Conservation (phyloP, 2,329 filamentous ascomycete species). For the Dichotomopilus funicola region DNA sequence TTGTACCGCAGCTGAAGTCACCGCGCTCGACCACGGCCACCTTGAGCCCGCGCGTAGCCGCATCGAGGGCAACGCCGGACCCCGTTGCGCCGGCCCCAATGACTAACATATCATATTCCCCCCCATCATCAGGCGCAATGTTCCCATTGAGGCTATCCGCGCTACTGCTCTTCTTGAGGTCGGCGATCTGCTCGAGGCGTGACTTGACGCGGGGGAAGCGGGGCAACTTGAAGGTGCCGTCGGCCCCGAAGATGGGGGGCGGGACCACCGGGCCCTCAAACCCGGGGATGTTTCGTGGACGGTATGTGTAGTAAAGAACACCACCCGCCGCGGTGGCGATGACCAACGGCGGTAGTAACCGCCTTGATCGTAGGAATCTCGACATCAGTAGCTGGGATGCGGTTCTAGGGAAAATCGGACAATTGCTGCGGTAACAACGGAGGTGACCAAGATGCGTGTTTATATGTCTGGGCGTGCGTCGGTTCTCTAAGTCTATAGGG, state of each 20-base stretch:
- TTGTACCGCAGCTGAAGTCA: constrained; percentile 75
- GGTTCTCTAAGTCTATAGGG: background rate
- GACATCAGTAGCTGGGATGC: constrained; percentile 21
- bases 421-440: background rate
- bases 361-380: constrained; percentile 30
- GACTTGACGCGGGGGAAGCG: constrained; percentile 58
- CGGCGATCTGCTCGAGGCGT: constrained; percentile 57
- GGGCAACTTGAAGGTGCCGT: constrained; percentile 61
- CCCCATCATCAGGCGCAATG: constrained; percentile 25
- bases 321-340: constrained; percentile 38
- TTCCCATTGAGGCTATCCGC: background rate
- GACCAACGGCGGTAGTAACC: constrained; percentile 38
- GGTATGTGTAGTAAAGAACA: constrained; percentile 49
- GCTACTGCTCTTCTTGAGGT: constrained; percentile 44
- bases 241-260: constrained; percentile 62
- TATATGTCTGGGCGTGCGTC: background rate
- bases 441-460: no score
- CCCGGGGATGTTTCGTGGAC: constrained; percentile 66
- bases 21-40: constrained; percentile 77
- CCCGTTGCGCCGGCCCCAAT: constrained; percentile 77
- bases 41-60: constrained; percentile 69
- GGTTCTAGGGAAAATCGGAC: background rate
- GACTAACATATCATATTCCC: constrained; percentile 69
- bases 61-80: constrained; percentile 73
- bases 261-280: constrained; percentile 61